phyloP scores from a whole-genome alignment of 495 filamentous ascomycete genomes.

The Trichoderma orchidacearum region DNA sequence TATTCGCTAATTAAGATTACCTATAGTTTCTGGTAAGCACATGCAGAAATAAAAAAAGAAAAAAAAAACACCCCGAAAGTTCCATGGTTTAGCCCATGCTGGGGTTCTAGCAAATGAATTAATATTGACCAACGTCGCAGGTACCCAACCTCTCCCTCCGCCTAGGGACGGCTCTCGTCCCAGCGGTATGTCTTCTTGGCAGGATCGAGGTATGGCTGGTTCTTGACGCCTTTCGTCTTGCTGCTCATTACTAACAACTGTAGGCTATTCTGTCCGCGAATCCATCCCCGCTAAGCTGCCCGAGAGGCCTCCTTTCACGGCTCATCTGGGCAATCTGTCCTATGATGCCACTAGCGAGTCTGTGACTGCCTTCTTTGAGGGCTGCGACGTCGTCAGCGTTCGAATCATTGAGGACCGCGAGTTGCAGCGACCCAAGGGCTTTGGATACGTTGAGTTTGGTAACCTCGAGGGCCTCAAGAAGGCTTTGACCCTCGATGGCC shows the following conservation, averaged over 20 bases:
- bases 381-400: conserved; percentile 74
- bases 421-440: conserved; percentile 86
- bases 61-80: too few relatives aligned
- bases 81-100: neutral
- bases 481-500: conserved; percentile 69
- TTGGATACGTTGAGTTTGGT: conserved; percentile 92
- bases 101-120: neutral
- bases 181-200: conserved; percentile 15
- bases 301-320: conserved; percentile 82
- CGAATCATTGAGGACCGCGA: conserved; percentile 93
- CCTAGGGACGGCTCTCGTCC: conserved; percentile 19
- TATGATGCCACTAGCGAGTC: conserved; percentile 78
- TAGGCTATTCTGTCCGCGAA: conserved; percentile 60
- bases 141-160: conserved; percentile 32
- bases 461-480: conserved; percentile 82
- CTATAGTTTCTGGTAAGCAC: neutral
- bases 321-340: conserved; percentile 90
- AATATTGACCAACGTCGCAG: conserved; percentile 7
- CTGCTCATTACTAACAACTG: neutral
- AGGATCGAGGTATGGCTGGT: conserved; percentile 20
- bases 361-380: conserved; percentile 71
- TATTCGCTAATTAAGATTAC: neutral
- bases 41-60: neutral
- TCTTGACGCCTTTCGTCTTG: neutral
- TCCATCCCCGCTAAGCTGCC: conserved; percentile 63